Evolutionary conservation across 169 alveolate species (phyloP).

Genomic region (Babesia sp.): DNA sequence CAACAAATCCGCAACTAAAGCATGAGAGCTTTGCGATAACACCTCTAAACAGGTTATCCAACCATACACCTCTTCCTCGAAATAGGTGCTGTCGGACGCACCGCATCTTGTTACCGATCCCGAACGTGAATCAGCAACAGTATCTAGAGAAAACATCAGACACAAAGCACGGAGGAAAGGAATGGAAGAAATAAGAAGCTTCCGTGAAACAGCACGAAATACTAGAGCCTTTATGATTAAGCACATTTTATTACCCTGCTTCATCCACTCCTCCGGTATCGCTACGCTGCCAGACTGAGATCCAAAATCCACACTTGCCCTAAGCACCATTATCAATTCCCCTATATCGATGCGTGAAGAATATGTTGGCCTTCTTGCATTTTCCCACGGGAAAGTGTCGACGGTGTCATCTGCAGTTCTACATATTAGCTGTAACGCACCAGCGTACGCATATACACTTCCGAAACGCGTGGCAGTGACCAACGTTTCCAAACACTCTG

Average conservation of each 20-base stretch:
- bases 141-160: conserved; percentile 9
- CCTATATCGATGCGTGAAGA: background rate
- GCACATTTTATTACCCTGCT: background rate
- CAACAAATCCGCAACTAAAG: conserved; percentile 12
- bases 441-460: conserved; percentile 30
- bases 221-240: background rate
- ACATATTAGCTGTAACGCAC: conserved; percentile 27
- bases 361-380: background rate
- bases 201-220: conserved; percentile 2
- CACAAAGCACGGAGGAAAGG: conserved; percentile 4
- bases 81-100: background rate
- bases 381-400: conserved; percentile 51
- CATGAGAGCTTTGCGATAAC: conserved; percentile 46
- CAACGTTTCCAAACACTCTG: conserved; percentile 21
- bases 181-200: conserved; percentile 4
- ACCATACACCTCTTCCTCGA: conserved; percentile 61
- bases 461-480: conserved; percentile 6
- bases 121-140: background rate
- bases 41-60: conserved; percentile 54
- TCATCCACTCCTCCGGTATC: background rate
- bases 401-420: background rate
- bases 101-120: background rate
- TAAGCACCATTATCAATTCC: background rate
- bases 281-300: background rate
- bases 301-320: background rate